Evolutionary conservation across 2,329 filamentous ascomycete species (phyloP), one percentile per base, ranked within the genome.

Genomic region (Aureobasidium mangrovei): DNA sequence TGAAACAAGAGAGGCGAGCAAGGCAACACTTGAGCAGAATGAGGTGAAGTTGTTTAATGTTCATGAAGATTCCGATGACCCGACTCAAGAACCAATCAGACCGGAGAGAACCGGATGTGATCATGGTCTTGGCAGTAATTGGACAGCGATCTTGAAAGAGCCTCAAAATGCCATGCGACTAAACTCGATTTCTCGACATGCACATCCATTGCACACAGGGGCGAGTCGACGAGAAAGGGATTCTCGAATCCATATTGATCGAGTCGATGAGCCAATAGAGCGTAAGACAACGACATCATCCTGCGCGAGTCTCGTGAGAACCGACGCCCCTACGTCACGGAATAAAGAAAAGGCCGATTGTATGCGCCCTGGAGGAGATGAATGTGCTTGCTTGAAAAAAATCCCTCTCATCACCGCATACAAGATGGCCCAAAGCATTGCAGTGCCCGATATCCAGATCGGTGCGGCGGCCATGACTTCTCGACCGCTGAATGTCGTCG

Each of bases 401-500:
- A 18, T 18, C 18, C 24, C 42, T 29, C 38, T 40, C 36, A 7
- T 40, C 29, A 12, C 24, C 26, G 3, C 31, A 26, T 29, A 24
- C 32, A 53, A 18, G 40, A 53, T 53, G 49, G 49, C 49, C 35
- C 49, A 26, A 31, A 53, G 49, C 49, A 56, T 56, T 7, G 40
- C 40, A 24, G 42, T 56, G 41, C 54, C 54, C 24, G 54, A 56
- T 9, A 56, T 56, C 38, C 35, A 52, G 18, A 53, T 36, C 27
- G 18, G 18, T 18, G 26, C 32, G 18, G 40, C 48, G 9, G 47
- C 33, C 18, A 44, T 49, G 35, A 24, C 54, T 8, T 41, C 53
- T 10, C 57, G 56, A 4, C 51, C 63, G 51, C 62, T 68, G 49
- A 65, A 68, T 40, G 61, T 69, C 18, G 53, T 69, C 38, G 67